These are phyloP conservation scores for Aspergillus awamori DNA, from an alignment of 2,329 filamentous ascomycete species.

Conservation along the genomic window DNA sequence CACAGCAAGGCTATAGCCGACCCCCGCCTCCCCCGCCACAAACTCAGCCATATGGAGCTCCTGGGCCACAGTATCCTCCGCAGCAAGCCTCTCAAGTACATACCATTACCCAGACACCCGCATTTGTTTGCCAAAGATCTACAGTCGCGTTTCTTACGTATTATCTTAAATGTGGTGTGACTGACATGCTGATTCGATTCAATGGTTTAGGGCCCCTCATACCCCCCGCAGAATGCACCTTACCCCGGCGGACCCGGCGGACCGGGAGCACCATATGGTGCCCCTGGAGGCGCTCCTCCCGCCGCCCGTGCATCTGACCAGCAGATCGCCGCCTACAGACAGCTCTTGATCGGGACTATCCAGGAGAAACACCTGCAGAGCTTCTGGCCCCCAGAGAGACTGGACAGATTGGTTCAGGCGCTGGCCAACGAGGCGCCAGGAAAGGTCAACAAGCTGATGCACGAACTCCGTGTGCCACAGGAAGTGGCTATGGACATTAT, in stretches of 20 bases:
- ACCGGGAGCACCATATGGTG: conserved; percentile 31
- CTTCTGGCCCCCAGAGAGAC: conserved; percentile 61
- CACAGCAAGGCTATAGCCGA: conserved; percentile 44
- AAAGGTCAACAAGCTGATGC: conserved; percentile 59
- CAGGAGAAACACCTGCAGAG: conserved; percentile 62
- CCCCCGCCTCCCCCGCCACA: conserved; percentile 47
- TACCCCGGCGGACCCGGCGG: conserved; percentile 34
- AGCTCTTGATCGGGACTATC: conserved; percentile 58
- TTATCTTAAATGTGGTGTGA: background rate
- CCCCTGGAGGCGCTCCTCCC: conserved; percentile 30
- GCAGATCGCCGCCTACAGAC: conserved; percentile 59
- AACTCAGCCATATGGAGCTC: conserved; percentile 37
- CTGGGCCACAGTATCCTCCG: conserved; percentile 37
- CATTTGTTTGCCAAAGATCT: background rate
- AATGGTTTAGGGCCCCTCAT: conserved; percentile 25
- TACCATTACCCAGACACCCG: conserved; percentile 22
- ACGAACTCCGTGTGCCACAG: conserved; percentile 59
- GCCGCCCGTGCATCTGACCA: conserved; percentile 50
- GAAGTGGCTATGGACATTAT: conserved; percentile 67
- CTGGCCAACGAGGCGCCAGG: conserved; percentile 37
- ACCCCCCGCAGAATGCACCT: conserved; percentile 36
- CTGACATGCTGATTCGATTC: background rate
- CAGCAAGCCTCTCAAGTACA: conserved; percentile 41
- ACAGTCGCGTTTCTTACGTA: conserved; percentile 12
- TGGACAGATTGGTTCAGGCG: conserved; percentile 36